Base-by-base conservation (phyloP, 2,329 filamentous ascomycete genomes). In the Aspergillus versicolor region DNA sequence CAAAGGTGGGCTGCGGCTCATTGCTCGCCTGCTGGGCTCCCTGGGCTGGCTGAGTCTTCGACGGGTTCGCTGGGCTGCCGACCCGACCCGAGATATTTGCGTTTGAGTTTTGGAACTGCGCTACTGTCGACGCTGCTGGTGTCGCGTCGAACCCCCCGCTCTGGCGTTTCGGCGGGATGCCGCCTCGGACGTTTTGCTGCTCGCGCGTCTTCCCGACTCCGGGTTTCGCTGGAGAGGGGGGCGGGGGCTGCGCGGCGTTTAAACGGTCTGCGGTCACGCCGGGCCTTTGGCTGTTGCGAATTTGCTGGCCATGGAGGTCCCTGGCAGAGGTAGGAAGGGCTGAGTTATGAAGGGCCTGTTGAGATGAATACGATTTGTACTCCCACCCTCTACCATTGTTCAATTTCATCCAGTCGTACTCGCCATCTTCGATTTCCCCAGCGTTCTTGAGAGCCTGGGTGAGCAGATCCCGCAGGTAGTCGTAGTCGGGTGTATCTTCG, bases 391-490 rank as follows among this genome's bases (percentile, higher is more conserved):
- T 94, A 66, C 88, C 88, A 78, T 92, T 91, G 81, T 91, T 94
- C 67, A 96, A 83, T 83, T 96, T 97, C 91, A 97, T 96, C 94
- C 94, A 99, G 79, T 99, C 94, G 76, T 97, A 99, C 75, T 97
- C 93, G 70, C 94, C 94, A 76, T 99, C 94, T 74, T 97, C 94
- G 8, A 97, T 88, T 68, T 96, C 92, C 55, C 92, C 92, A 2
- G 90, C 89, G 73, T 92, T 93, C 84, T 97, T 96, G 63, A 97
- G 84, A 19, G 93, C 91, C 77, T 96, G 91, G 1, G 93, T 97
- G 80, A 99, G 96, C 56, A 99, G 86, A 71, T 97, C 93, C 48
- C 94, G 90, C 57, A 97, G 85, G 77, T 97, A 96, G 75, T 97
- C 94, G 79, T 99, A 99, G 78, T 99, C 94, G 27, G 94, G 94